These are phyloP conservation scores for Schizosaccharomyces pombe DNA, from an alignment of 805 yeast species.

Conservation along the genomic window ASM294v3 CU329670.1:923001-923500, in stretches of 20 bases:
- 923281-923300: conserved; percentile 95
- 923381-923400: conserved; percentile 20
- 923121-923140: conserved; percentile 96
- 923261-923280: conserved; percentile 68
- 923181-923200: conserved; percentile 72
- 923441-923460: conserved; percentile 59
- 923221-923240: conserved; percentile 46
- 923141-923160: conserved; percentile 85
- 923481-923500: conserved; percentile 67
- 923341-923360: conserved; percentile 63
- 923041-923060: conserved; percentile 92
- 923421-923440: conserved; percentile 53
- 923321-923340: conserved; percentile 59
- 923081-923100: conserved; percentile 92
- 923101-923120: conserved; percentile 98
- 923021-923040: conserved; percentile 94
- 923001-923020: conserved; percentile 85
- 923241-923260: conserved; percentile 83
- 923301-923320: conserved; percentile 41
- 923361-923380: conserved; percentile 48
- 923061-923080: conserved; percentile 91
- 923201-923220: conserved; percentile 70
- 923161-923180: conserved; percentile 89
- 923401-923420: conserved; percentile 44
- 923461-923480: conserved; percentile 87